Evolutionary conservation across 1,284 basidiomycete species (phyloP).

Genomic region (Leccinum pachyderme): DNA sequence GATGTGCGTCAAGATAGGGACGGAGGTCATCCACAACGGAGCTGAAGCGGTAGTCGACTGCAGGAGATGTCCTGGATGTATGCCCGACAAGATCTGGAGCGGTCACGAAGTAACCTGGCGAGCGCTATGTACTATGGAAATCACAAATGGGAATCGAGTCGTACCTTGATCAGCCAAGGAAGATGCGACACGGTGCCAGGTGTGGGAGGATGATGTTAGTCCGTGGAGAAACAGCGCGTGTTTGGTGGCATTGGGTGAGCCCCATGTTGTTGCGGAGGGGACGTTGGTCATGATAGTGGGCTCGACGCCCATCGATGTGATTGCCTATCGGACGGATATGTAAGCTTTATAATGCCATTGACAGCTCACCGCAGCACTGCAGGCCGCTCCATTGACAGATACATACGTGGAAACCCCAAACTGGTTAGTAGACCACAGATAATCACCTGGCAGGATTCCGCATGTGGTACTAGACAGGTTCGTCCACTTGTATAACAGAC

Average conservation of each 20-base stretch:
- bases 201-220: conserved; percentile 20
- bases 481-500: no score
- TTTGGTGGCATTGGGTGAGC: conserved; percentile 12
- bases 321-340: no score
- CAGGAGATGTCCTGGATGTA: conserved; percentile 4
- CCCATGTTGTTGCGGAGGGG: conserved; percentile 21
- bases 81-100: conserved; percentile 29
- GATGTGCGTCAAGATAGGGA: conserved; percentile 19
- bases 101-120: conserved; percentile 25
- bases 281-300: conserved; percentile 7
- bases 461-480: no score
- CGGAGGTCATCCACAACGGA: conserved; percentile 20
- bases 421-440: no score
- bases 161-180: conserved; percentile 21
- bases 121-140: background rate
- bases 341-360: no score
- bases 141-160: background rate
- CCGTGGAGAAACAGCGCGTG: conserved; percentile 25
- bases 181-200: conserved; percentile 22
- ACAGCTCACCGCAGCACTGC: no score
- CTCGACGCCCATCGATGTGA: no score
- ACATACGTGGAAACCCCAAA: no score
- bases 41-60: conserved; percentile 14
- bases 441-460: no score
- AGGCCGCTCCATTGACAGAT: no score